Conservation (phyloP, 441 rosid genomes). For the Pelargonium cotyledonis region DNA sequence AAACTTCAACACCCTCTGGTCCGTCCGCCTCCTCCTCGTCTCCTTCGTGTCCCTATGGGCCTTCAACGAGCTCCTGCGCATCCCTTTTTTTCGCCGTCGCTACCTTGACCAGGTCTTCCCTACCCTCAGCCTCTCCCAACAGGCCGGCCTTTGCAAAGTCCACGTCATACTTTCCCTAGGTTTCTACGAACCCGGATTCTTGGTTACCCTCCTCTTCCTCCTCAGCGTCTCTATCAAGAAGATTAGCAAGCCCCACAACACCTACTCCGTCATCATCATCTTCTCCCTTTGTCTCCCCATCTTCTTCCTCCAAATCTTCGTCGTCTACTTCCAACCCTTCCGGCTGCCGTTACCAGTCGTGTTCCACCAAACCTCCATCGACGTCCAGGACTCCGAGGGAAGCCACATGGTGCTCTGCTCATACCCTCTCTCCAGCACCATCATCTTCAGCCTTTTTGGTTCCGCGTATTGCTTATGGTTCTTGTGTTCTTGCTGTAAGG, state of each 20-base stretch:
- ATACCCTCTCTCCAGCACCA: conserved; percentile 37
- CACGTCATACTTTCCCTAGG: conserved; percentile 47
- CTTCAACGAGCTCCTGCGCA: conserved; percentile 35
- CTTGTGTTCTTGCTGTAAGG: conserved; percentile 34
- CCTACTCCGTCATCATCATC: conserved; percentile 28
- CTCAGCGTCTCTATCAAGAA: conserved; percentile 43
- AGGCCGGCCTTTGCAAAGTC: conserved; percentile 33
- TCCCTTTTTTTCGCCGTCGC: conserved; percentile 31
- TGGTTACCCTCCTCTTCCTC: conserved; percentile 41
- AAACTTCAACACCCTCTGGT: conserved; percentile 51
- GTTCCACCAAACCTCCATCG: conserved; percentile 15
- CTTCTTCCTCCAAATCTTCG: conserved; percentile 26
- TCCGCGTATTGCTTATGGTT: conserved; percentile 29
- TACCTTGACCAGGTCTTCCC: too few species aligned
- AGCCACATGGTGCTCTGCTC: too few species aligned
- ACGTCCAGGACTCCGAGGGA: too few species aligned
- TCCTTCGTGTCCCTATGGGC: conserved; percentile 38
- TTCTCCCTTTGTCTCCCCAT: conserved; percentile 37
- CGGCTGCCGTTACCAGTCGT: conserved; percentile 21
- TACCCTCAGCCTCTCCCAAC: conserved; percentile 17
- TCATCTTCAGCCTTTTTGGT: conserved; percentile 34
- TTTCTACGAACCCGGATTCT: conserved; percentile 46
- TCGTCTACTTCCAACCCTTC: conserved; percentile 17
- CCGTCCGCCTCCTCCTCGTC: conserved; percentile 44
- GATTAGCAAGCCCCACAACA: conserved; percentile 27